Evolutionary conservation across 1,139 yeast species (phyloP).

Genomic region (Candida mesenterica): DNA sequence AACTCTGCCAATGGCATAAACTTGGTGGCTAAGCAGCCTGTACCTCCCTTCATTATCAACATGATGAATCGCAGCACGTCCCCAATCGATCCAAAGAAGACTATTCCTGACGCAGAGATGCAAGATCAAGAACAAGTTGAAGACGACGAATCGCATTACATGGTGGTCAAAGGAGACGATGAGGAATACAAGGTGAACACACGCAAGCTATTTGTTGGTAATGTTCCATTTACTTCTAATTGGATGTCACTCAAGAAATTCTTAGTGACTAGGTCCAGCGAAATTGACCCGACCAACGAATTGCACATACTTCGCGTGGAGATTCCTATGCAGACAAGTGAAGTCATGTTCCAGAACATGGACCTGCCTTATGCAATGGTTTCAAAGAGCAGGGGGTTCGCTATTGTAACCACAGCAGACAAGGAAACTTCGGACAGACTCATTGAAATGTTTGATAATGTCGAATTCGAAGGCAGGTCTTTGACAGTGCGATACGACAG

Average conservation of each 20-base stretch:
- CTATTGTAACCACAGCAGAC: conserved; percentile 56
- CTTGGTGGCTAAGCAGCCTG: conserved; percentile 6
- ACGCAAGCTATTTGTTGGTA: conserved; percentile 49
- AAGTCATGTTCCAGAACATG: conserved; percentile 2
- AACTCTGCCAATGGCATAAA: not conserved
- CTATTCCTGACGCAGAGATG: not conserved
- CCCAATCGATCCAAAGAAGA: conserved; percentile 4
- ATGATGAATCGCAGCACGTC: conserved; percentile 18
- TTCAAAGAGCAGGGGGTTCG: conserved; percentile 55
- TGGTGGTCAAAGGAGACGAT: conserved; percentile 23
- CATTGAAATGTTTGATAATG: conserved; percentile 49
- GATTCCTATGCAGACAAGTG: conserved; percentile 38
- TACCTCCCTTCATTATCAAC: conserved; percentile 34
- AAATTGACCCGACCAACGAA: conserved; percentile 29
- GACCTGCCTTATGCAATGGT: conserved; percentile 2
- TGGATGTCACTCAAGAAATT: conserved; percentile 57
- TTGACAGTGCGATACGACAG: conserved; percentile 61
- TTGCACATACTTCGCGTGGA: conserved; percentile 48
- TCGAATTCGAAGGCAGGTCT: conserved; percentile 55
- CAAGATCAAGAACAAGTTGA: not conserved
- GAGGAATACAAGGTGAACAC: conserved; percentile 36
- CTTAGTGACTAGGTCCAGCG: conserved; percentile 30
- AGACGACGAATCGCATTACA: conserved; percentile 15
- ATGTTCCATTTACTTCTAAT: conserved; percentile 55
- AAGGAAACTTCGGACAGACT: conserved; percentile 50